A percentile compares a stretch with the other conserved stretches of the same genome.
phyloP scores from a whole-genome alignment of 805 yeast species.

The Starmerella apis region DNA sequence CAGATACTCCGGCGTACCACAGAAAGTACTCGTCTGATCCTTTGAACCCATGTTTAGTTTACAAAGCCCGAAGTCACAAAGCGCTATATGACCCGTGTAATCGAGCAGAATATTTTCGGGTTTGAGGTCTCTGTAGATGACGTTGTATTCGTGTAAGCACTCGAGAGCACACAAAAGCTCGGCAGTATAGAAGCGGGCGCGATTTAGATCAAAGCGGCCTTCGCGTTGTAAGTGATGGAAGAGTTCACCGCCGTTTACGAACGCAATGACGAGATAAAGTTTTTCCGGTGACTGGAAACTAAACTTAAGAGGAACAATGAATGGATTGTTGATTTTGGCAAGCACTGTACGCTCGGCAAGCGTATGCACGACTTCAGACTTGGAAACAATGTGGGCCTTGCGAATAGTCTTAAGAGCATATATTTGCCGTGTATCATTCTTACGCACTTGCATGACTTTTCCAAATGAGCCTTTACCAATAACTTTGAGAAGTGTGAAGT shows the following conservation, averaged over 20 bases:
- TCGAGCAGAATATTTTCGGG: slow-evolving; percentile 92
- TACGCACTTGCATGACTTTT: slow-evolving; percentile 96
- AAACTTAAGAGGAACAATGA: slow-evolving; percentile 91
- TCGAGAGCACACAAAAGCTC: slow-evolving; percentile 89
- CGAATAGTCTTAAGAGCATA: slow-evolving; percentile 91
- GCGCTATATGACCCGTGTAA: slow-evolving; percentile 94
- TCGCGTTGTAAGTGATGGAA: slow-evolving; percentile 89
- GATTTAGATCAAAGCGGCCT: slow-evolving; percentile 75
- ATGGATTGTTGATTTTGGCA: slow-evolving; percentile 87
- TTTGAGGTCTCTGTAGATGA: slow-evolving; percentile 88
- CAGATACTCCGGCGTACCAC: slow-evolving; percentile 96
- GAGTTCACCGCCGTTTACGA: slow-evolving; percentile 93
- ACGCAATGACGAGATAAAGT: slow-evolving; percentile 77
- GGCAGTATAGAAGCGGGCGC: slow-evolving; percentile 89
- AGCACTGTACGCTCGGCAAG: slow-evolving; percentile 91
- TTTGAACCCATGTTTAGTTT: slow-evolving; percentile 86
- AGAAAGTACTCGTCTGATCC: slow-evolving; percentile 80
- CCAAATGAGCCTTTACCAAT: slow-evolving; percentile 98
- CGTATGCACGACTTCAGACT: slow-evolving; percentile 92
- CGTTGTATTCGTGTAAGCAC: slow-evolving; percentile 79
- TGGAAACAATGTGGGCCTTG: slow-evolving; percentile 86
- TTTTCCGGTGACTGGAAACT: slow-evolving; percentile 97
- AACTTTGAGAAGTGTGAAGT: slow-evolving; percentile 85
- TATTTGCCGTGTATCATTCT: slow-evolving; percentile 87
- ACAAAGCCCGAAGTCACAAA: slow-evolving; percentile 95